Evolutionary conservation across 208 protist genomes (phyloP).

Genomic region (Porcisia hertigi): DNA sequence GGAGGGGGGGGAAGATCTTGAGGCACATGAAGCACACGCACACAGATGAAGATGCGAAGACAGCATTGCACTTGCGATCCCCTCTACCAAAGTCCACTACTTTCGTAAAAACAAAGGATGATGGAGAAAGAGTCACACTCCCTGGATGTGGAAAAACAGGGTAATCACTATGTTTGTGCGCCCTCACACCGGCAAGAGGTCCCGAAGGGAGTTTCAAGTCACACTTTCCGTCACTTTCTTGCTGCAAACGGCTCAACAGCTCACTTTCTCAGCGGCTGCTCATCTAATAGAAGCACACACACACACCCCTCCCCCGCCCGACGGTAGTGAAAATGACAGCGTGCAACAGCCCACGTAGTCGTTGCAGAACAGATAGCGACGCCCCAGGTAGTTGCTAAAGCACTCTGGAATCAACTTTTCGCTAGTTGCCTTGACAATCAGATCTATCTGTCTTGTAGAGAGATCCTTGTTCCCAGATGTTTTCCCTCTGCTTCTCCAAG

Average conservation of each 20-base stretch:
- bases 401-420: slow-evolving; percentile 80
- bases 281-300: not conserved
- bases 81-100: not conserved
- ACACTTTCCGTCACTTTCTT: not conserved
- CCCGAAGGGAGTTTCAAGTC: not conserved
- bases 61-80: not conserved
- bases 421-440: slow-evolving; percentile 78
- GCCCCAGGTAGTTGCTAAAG: slow-evolving; percentile 81
- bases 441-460: slow-evolving; percentile 71
- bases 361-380: slow-evolving; percentile 73
- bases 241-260: not conserved
- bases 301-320: too few species aligned
- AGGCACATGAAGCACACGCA: too few species aligned
- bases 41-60: too few species aligned
- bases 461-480: slow-evolving; percentile 68
- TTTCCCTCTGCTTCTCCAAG: slow-evolving; percentile 74
- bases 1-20: too few species aligned
- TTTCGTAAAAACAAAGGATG: not conserved
- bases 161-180: not conserved
- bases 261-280: not conserved
- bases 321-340: not conserved
- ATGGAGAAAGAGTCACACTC: not conserved
- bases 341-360: slow-evolving; percentile 6
- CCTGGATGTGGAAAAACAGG: not conserved
- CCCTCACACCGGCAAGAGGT: not conserved